A percentile compares a stretch with the other conserved stretches of the same genome.
These are phyloP conservation scores for Neocucurbitaria cava DNA, from an alignment of 2,329 filamentous ascomycete species.

Conservation along the genomic window DNA sequence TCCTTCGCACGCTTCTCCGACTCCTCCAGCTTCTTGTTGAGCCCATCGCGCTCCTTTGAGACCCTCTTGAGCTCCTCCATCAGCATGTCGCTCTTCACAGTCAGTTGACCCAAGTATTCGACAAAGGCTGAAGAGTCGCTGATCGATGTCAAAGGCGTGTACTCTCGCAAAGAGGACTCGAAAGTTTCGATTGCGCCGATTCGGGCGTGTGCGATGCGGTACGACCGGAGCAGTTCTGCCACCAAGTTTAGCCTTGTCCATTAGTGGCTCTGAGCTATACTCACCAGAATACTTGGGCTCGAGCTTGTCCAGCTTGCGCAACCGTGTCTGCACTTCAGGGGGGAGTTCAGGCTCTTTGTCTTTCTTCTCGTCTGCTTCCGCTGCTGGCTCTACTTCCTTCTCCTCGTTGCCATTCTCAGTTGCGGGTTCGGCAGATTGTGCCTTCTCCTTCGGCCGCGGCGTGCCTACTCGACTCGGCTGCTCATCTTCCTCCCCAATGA, in stretches of 20 bases:
- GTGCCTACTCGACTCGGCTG: conserved; percentile 68
- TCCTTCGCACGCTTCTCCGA: conserved; percentile 68
- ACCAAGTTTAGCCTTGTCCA: conserved; percentile 19
- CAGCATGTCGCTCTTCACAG: conserved; percentile 87
- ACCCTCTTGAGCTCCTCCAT: conserved; percentile 92
- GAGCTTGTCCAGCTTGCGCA: conserved; percentile 88
- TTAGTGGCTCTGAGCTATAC: conserved; percentile 2
- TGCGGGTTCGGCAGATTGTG: conserved; percentile 28
- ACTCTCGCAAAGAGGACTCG: conserved; percentile 87
- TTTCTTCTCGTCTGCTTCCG: conserved; percentile 35
- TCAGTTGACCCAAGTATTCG: conserved; percentile 89
- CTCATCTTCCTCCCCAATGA: conserved; percentile 82
- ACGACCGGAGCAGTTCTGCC: conserved; percentile 87
- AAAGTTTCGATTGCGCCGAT: conserved; percentile 91
- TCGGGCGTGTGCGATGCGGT: conserved; percentile 86
- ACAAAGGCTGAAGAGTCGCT: conserved; percentile 81
- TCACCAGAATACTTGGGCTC: conserved; percentile 84
- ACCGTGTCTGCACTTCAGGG: conserved; percentile 74
- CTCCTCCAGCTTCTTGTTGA: conserved; percentile 78
- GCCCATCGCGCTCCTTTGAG: conserved; percentile 78
- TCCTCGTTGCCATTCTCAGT: conserved; percentile 37
- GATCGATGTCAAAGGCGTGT: conserved; percentile 90
- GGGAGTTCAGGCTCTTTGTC: conserved; percentile 65
- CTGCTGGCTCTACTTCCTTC: conserved; percentile 42
- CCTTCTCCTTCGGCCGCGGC: conserved; percentile 58